Evolutionary conservation across 306 rosid species (phyloP), one percentile per base, ranked within the genome.

Genomic region (Arachis stenosperma): DNA sequence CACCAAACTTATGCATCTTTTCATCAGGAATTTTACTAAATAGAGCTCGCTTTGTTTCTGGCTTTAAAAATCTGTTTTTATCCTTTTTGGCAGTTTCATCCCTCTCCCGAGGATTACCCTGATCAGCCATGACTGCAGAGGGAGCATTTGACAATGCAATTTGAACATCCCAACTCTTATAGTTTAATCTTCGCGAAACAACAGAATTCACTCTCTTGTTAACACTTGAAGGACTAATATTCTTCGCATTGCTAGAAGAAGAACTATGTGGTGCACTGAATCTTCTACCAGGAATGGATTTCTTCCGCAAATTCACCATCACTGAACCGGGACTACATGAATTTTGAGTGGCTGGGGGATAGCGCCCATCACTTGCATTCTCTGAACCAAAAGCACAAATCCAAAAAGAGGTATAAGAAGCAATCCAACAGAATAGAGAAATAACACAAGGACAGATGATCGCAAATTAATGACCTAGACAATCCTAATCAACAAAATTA

Each of bases 151-250:
- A 66, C 61, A 64, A 79, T 29, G 84, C 53, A 73, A 81, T 70
- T 75, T 87, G 88, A 66, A 80, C 86, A 67, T 93, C 88, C 94
- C 85, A 79, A 77, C 85, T 84, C 78, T 78, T 87, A n/a, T 77
- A 68, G 72, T 74, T 87, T 63, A 54, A 47, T 79, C 79, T 90
- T 58, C 70, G 77, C 13, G 87, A 81, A 80, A 77, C 67, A 22
- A 74, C 69, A 0, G 89, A 67, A 78, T 76, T 78, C 70, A 46
- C 46, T 71, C 83, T 79, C 84, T 84, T 90, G 51, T 65, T 81
- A 66, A 85, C 75, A 54, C 69, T 77, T 69, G 62, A 69, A 55
- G 79, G 70, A 78, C 83, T 84, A 66, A 70, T 80, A 63, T 82
- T 87, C 84, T 86, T 84, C 12, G 84, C 86, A 71, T 86, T 77